Conservation (phyloP, 1,284 basidiomycete genomes). For the Leccinum pachyderme region DNA sequence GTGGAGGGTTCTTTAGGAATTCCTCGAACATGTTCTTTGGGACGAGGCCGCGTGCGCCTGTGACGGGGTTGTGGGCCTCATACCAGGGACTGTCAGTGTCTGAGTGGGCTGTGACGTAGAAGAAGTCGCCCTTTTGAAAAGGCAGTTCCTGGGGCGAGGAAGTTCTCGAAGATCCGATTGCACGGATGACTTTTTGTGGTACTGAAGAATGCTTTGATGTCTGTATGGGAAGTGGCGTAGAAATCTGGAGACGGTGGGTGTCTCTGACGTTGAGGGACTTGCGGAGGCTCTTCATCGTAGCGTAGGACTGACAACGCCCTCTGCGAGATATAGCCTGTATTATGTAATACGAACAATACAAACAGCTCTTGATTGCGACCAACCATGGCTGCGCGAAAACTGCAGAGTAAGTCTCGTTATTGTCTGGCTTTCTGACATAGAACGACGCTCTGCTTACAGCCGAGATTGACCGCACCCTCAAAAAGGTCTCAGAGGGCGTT, state of each 20-base stretch:
- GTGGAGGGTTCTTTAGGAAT: conserved; percentile 67
- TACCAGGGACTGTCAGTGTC: conserved; percentile 64
- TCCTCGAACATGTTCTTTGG: conserved; percentile 86
- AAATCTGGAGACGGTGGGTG: conserved; percentile 55
- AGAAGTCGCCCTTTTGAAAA: conserved; percentile 96
- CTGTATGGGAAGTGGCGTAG: conserved; percentile 64
- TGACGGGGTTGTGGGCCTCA: conserved; percentile 89
- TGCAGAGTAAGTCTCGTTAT: conserved; percentile 59
- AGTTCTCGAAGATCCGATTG: conserved; percentile 69
- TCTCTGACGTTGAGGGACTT: conserved; percentile 74
- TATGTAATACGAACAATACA: conserved; percentile 22
- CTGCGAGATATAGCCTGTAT: conserved; percentile 4
- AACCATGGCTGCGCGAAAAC: conserved; percentile 81
- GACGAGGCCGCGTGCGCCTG: conserved; percentile 89
- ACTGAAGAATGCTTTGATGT: conserved; percentile 57
- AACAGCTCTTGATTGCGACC: conserved; percentile 25
- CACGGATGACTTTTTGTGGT: conserved; percentile 89
- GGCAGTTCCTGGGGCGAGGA: conserved; percentile 86
- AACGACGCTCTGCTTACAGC: conserved; percentile 45
- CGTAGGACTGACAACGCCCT: too few relatives aligned
- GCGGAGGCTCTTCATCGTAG: conserved; percentile 79
- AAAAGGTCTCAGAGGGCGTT: conserved; percentile 91
- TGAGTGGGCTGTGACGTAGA: conserved; percentile 86
- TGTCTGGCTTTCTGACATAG: background rate
- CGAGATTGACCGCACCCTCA: conserved; percentile 95